Evolutionary conservation across 371 early-diverging fungal species (phyloP).

Genomic region (Haplosporangium sp.): DNA sequence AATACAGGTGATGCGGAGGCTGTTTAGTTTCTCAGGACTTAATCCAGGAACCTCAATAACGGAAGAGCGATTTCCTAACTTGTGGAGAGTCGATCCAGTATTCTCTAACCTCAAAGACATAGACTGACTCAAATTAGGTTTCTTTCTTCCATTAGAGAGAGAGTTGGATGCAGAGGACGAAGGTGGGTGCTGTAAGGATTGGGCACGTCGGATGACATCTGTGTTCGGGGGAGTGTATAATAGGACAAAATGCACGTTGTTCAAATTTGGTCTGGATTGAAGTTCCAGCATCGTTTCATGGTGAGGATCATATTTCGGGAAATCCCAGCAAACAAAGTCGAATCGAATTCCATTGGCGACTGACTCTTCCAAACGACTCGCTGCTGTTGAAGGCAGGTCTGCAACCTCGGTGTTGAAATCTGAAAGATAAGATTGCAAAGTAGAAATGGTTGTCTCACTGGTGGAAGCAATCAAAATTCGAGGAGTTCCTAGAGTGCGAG

Average conservation of each 20-base stretch:
- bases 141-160: conserved; percentile 16
- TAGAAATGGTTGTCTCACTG: conserved; percentile 36
- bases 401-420: conserved; percentile 51
- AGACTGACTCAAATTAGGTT: conserved; percentile 37
- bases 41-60: conserved; percentile 30
- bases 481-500: conserved; percentile 44
- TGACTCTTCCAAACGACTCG: conserved; percentile 45
- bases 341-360: conserved; percentile 47
- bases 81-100: not conserved
- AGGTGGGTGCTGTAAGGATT: conserved; percentile 43
- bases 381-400: conserved; percentile 34
- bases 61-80: not conserved
- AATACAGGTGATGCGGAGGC: conserved; percentile 44
- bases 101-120: conserved; percentile 28
- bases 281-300: conserved; percentile 43
- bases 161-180: conserved; percentile 15
- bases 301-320: conserved; percentile 42
- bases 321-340: conserved; percentile 57
- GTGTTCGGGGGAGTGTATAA: conserved; percentile 32
- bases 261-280: conserved; percentile 30
- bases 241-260: conserved; percentile 49
- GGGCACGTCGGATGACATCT: conserved; percentile 38
- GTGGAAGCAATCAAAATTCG: conserved; percentile 51
- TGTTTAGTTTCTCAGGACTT: conserved; percentile 37
- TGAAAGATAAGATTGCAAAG: conserved; percentile 29